phyloP scores from a whole-genome alignment of 2,329 filamentous ascomycete genomes.

The Botryotinia narcissicola region DNA sequence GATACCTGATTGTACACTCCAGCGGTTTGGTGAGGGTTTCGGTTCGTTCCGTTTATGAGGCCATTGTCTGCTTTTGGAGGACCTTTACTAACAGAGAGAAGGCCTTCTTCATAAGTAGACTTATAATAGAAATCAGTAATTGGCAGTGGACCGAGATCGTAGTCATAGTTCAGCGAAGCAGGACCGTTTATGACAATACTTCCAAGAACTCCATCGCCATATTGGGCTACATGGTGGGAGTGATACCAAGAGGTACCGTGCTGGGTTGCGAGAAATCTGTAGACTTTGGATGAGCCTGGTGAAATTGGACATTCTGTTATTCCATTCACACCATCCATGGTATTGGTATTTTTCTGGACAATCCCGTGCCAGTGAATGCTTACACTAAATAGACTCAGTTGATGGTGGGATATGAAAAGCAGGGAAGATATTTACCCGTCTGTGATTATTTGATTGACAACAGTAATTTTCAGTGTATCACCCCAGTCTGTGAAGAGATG shows the following conservation, averaged over 20 bases:
- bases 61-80: background rate
- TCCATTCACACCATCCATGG: background rate
- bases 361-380: background rate
- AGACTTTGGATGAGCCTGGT: background rate
- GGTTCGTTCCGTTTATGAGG: background rate
- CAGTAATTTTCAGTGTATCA: background rate
- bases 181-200: background rate
- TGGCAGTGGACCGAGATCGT: background rate
- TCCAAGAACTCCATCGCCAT: background rate
- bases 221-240: background rate
- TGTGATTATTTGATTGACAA: background rate
- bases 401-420: background rate
- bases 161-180: background rate
- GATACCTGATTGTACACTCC: background rate
- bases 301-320: background rate
- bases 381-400: background rate
- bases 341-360: background rate
- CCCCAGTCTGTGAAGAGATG: background rate
- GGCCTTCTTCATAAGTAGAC: background rate
- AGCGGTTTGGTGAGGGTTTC: background rate
- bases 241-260: background rate
- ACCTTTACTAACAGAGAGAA: background rate
- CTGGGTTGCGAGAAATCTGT: background rate
- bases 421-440: background rate
- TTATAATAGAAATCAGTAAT: background rate